Conservation (phyloP, 345 rosid genomes). For the Eutrema yunnanense region DNA sequence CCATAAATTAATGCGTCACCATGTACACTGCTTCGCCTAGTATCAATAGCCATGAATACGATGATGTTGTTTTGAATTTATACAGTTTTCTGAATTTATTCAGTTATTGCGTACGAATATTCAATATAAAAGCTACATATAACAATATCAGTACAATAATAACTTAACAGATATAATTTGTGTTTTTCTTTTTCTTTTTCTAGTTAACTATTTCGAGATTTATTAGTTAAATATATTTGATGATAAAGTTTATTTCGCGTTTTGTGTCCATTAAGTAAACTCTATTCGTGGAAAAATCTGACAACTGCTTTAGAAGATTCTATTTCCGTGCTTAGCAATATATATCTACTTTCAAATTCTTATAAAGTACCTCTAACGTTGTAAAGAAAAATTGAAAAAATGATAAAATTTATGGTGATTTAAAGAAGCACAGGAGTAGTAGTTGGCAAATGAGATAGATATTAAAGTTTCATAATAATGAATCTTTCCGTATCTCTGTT, state of each 20-base stretch:
- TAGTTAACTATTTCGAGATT: not conserved
- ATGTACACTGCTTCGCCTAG: constrained; percentile 8
- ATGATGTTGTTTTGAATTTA: not conserved
- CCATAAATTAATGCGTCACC: constrained; percentile 30
- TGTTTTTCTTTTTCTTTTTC: not conserved
- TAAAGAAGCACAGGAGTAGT: constrained; percentile 13
- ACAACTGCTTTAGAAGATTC: constrained; percentile 30
- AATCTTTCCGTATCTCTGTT: constrained; percentile 7
- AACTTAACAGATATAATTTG: not conserved
- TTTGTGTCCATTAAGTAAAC: constrained; percentile 6
- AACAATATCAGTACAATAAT: too few species aligned
- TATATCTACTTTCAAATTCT: not conserved
- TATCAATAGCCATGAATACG: not conserved
- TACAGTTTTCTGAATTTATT: not conserved
- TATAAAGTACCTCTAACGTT: not conserved
- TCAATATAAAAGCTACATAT: too few species aligned
- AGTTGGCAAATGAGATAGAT: constrained; percentile 20
- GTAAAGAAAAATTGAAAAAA: not conserved
- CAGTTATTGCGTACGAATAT: not conserved
- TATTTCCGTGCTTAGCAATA: constrained; percentile 18
- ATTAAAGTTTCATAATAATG: constrained; percentile 17
- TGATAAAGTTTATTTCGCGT: not conserved
- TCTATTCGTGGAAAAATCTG: constrained; percentile 9
- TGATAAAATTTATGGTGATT: not conserved
- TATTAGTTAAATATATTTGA: not conserved